These are phyloP conservation scores for Lavandula angustifolia DNA, from an alignment of 257 asterid species.

Conservation along the genomic window DNA sequence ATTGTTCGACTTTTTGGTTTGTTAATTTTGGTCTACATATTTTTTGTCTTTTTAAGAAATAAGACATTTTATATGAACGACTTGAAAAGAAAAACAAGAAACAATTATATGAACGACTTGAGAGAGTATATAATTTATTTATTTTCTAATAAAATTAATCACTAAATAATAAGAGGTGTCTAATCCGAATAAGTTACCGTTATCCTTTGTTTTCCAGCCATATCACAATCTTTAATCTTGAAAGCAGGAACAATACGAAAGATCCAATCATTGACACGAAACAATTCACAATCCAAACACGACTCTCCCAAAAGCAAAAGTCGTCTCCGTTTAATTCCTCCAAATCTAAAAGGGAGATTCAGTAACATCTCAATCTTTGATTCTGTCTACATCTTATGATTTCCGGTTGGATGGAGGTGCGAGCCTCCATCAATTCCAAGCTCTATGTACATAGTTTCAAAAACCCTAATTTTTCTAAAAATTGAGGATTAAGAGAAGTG, in stretches of 20 bases:
- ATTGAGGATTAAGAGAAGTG: neutral
- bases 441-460: conserved; percentile 17
- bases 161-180: neutral
- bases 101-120: too few species aligned
- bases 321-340: conserved; percentile 30
- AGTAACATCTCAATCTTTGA: conserved; percentile 11
- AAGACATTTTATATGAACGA: too few species aligned
- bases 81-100: too few species aligned
- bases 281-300: conserved; percentile 35
- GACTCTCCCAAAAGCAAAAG: conserved; percentile 38
- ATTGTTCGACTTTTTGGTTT: too few species aligned
- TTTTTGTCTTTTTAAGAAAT: too few species aligned
- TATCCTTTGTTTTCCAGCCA: conserved; percentile 25
- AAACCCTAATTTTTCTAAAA: conserved; percentile 28
- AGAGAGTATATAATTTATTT: too few species aligned
- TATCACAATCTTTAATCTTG: conserved; percentile 22
- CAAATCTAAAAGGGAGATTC: neutral
- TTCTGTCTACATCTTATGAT: conserved; percentile 19
- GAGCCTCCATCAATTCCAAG: conserved; percentile 47
- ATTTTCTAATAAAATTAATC: too few species aligned
- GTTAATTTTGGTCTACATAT: too few species aligned
- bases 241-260: neutral
- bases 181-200: conserved; percentile 26
- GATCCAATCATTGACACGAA: conserved; percentile 41
- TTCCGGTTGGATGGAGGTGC: conserved; percentile 57